phyloP scores from a whole-genome alignment of 192 early-diverging fungal genomes.

The Coemansia sp. region DNA sequence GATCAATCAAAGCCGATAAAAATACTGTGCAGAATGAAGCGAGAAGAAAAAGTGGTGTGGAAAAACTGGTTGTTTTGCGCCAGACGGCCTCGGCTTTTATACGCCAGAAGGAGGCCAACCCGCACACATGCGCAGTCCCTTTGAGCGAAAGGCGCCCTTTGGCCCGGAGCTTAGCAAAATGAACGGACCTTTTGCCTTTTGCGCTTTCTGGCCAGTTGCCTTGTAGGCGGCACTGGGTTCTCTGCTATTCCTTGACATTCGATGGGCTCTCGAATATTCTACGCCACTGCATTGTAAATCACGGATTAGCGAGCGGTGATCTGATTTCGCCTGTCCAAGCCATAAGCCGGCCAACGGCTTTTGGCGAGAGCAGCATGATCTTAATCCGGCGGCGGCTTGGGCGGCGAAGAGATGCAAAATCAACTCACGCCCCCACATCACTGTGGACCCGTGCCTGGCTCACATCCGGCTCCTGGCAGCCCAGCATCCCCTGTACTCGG shows the following conservation, averaged over 20 bases:
- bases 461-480: not conserved
- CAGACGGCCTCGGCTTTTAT: not conserved
- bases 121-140: not conserved
- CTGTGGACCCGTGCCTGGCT: slow-evolving; percentile 4
- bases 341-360: not conserved
- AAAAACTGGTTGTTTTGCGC: not conserved
- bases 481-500: slow-evolving; percentile 15
- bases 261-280: not conserved
- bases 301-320: not conserved
- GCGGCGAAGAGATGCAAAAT: not conserved
- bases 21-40: not conserved
- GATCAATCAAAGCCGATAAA: slow-evolving; percentile 1
- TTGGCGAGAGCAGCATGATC: not conserved
- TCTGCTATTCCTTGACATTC: not conserved
- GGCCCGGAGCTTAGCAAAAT: not conserved
- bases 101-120: not conserved
- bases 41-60: not conserved
- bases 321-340: not conserved
- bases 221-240: not conserved
- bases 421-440: not conserved
- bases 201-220: not conserved
- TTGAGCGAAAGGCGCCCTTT: not conserved
- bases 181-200: not conserved
- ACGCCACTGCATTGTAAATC: not conserved
- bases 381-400: not conserved